A percentile compares a stretch with the other conserved stretches of the same genome.
phyloP scores from a whole-genome alignment of 2,329 filamentous ascomycete genomes.

The Waltergamsia citrina region DNA sequence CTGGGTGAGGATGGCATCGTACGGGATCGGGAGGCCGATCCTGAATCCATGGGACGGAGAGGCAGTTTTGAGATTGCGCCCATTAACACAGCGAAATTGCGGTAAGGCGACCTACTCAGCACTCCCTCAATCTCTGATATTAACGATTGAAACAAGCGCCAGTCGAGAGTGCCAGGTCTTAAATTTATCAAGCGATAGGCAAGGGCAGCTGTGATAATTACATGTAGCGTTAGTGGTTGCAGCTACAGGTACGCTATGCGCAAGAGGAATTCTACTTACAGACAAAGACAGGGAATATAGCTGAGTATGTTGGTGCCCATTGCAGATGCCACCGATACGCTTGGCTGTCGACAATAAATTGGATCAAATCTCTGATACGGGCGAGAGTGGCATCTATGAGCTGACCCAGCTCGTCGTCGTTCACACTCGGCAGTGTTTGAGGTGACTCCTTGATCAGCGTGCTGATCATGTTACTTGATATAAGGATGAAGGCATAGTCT shows the following conservation, averaged over 20 bases:
- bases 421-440: background rate
- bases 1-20: too few relatives aligned
- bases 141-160: background rate
- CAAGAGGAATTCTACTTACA: too few relatives aligned
- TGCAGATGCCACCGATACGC: background rate
- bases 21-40: too few relatives aligned
- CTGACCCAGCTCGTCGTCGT: background rate
- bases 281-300: constrained; percentile 1
- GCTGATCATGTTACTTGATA: background rate
- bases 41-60: too few relatives aligned
- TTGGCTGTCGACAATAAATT: background rate
- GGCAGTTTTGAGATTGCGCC: background rate
- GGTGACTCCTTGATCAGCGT: background rate
- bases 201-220: background rate
- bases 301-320: constrained; percentile 1
- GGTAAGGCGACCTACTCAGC: background rate
- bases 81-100: background rate
- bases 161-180: background rate
- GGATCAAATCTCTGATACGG: background rate
- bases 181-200: background rate
- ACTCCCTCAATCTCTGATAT: background rate
- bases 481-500: constrained; percentile 2
- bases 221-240: background rate
- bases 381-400: background rate
- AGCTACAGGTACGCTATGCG: background rate